Percentiles rank a stretch among this genome's conserved stretches.
Evolutionary conservation across 805 yeast genomes (phyloP).

Genomic region (Saturnispora sekii): DNA sequence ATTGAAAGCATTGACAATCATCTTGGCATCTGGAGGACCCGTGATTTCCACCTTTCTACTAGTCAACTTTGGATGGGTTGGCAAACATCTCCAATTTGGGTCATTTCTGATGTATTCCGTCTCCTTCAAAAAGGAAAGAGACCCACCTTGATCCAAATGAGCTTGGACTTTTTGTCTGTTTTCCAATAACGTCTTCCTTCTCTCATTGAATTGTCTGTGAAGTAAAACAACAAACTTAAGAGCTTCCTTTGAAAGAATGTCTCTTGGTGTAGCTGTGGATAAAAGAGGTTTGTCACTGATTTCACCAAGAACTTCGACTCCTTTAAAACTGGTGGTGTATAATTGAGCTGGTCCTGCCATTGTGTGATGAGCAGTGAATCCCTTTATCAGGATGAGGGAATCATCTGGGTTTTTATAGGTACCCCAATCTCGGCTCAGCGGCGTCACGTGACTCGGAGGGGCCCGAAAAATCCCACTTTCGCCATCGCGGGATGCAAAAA

Average conservation of each 20-base stretch:
- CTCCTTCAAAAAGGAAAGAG: conserved; percentile 57
- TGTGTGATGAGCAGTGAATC: not conserved
- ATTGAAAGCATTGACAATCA: conserved; percentile 76
- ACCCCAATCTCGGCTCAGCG: not conserved
- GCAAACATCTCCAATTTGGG: conserved; percentile 66
- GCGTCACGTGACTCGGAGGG: not conserved
- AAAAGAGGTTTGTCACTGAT: conserved; percentile 27
- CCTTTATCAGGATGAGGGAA: too few relatives aligned
- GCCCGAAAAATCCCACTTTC: not conserved
- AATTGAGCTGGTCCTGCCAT: conserved; percentile 16
- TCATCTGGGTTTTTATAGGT: conserved; percentile 1
- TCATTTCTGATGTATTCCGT: conserved; percentile 63
- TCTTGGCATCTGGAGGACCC: conserved; percentile 77
- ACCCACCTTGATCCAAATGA: conserved; percentile 50
- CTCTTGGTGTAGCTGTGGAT: conserved; percentile 37
- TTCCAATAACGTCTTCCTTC: conserved; percentile 47
- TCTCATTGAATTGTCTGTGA: conserved; percentile 61
- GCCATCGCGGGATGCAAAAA: not conserved
- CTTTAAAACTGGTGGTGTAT: conserved; percentile 30
- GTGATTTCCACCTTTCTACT: conserved; percentile 77
- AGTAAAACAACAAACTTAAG: conserved; percentile 60
- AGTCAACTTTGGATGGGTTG: conserved; percentile 61
- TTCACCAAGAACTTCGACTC: conserved; percentile 46
- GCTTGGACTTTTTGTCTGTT: conserved; percentile 55
- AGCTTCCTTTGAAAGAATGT: conserved; percentile 48